These are phyloP conservation scores for Zychaea mexicana DNA, from an alignment of 371 early-diverging fungal genomes.

Conservation along the genomic window DNA sequence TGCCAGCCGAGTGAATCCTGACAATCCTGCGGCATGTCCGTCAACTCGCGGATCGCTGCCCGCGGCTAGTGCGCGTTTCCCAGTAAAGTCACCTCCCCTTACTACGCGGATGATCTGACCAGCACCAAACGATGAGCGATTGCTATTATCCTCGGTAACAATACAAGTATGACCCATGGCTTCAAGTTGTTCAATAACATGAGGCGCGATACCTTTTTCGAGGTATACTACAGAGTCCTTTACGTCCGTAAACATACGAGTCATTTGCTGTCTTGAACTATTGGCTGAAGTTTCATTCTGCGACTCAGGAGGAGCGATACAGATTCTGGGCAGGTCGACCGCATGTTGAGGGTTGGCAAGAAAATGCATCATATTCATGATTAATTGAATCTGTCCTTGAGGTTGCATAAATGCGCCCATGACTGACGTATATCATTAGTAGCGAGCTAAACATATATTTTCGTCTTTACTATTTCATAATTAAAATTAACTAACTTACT, in stretches of 20 bases:
- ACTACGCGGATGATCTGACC: constrained; percentile 65
- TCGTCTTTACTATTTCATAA: no score
- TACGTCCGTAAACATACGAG: constrained; percentile 25
- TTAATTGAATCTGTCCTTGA: constrained; percentile 83
- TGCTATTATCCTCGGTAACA: constrained; percentile 23
- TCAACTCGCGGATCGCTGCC: constrained; percentile 77
- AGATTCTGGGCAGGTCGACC: constrained; percentile 74
- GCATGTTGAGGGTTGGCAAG: constrained; percentile 66
- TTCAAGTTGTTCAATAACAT: constrained; percentile 44
- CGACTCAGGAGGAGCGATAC: constrained; percentile 44
- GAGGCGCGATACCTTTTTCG: constrained; percentile 62
- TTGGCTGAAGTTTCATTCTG: constrained; percentile 1
- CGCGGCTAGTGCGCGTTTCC: constrained; percentile 53
- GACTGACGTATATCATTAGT: no score
- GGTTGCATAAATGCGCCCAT: constrained; percentile 75
- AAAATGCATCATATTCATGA: constrained; percentile 68
- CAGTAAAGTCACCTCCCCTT: constrained; percentile 36
- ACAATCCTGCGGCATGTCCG: constrained; percentile 64
- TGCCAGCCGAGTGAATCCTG: no score
- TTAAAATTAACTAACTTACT: no score
- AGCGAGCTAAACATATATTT: not conserved
- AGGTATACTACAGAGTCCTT: constrained; percentile 50
- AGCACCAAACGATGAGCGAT: constrained; percentile 71
- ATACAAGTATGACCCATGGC: constrained; percentile 63
- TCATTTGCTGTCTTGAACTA: constrained; percentile 17